phyloP scores from a whole-genome alignment of 108 stramenopile species.

The Nannochloropsis salina region DNA sequence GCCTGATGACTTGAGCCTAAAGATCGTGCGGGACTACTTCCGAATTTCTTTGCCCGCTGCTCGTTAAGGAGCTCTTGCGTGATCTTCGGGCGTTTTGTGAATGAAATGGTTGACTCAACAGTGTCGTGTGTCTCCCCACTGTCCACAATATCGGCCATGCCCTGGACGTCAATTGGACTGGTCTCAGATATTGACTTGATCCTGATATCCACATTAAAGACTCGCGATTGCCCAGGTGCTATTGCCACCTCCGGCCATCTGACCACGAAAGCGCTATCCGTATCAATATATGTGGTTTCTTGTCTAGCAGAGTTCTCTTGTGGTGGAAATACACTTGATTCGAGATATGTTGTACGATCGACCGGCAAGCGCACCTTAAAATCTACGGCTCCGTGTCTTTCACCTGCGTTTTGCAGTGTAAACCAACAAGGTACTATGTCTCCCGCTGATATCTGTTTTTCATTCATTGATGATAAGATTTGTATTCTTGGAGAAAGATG shows the following conservation, averaged over 20 bases:
- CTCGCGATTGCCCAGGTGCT: not conserved
- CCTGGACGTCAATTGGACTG: not conserved
- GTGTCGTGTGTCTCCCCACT: not conserved
- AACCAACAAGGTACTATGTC: not conserved
- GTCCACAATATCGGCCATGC: not conserved
- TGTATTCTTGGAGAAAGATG: not conserved
- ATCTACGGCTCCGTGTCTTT: not conserved
- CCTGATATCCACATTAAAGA: not conserved
- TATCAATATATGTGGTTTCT: not conserved
- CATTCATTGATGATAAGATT: not conserved
- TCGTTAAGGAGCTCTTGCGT: not conserved
- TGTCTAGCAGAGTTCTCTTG: not conserved
- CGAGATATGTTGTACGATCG: not conserved
- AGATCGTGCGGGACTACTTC: not conserved
- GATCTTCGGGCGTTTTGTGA: not conserved
- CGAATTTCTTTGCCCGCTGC: not conserved
- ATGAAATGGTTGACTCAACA: not conserved
- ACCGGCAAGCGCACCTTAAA: not conserved
- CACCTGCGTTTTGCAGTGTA: not conserved
- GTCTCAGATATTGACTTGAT: not conserved
- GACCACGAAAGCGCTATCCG: not conserved
- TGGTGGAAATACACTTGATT: not conserved
- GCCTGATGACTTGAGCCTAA: not conserved
- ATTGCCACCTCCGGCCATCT: not conserved
- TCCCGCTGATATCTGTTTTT: not conserved